Conservation (phyloP, 345 rosid genomes). For the Microthlaspi erraticum region DNA sequence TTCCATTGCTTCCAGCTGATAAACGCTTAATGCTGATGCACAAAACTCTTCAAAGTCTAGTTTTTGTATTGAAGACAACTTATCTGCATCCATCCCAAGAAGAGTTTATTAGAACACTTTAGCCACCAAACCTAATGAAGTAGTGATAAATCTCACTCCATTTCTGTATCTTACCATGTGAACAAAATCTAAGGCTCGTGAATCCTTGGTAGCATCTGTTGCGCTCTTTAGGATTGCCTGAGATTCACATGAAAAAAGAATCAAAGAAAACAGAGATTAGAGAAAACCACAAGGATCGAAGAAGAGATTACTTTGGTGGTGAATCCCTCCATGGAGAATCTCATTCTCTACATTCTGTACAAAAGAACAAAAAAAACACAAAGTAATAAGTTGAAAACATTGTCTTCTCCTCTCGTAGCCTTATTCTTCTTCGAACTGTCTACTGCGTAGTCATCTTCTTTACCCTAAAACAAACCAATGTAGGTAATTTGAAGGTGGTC, state of each 20-base stretch:
- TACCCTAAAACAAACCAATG: too few species aligned
- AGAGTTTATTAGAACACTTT: neutral
- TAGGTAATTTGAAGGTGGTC: too few species aligned
- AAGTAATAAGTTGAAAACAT: too few species aligned
- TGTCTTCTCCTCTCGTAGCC: too few species aligned
- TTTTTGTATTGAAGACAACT: conserved; percentile 79
- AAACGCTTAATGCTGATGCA: conserved; percentile 83
- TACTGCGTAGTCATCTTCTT: too few species aligned
- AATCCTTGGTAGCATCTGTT: conserved; percentile 86
- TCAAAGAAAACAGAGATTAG: too few species aligned
- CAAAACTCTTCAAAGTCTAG: conserved; percentile 94
- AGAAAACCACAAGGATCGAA: too few species aligned
- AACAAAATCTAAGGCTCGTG: conserved; percentile 76
- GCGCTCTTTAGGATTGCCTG: conserved; percentile 66
- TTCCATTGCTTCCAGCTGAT: conserved; percentile 87
- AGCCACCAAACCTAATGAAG: conserved; percentile 6
- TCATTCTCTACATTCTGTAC: too few species aligned
- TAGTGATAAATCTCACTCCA: conserved; percentile 1
- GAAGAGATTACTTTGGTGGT: too few species aligned
- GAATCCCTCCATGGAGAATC: too few species aligned
- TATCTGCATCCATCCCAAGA: conserved; percentile 54
- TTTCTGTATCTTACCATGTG: conserved; percentile 54
- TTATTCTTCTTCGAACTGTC: too few species aligned
- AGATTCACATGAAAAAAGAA: conserved; percentile 16
- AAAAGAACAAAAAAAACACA: too few species aligned